Conservation (phyloP, 805 yeast species). For the Jamesozyma jinghongensis region DNA sequence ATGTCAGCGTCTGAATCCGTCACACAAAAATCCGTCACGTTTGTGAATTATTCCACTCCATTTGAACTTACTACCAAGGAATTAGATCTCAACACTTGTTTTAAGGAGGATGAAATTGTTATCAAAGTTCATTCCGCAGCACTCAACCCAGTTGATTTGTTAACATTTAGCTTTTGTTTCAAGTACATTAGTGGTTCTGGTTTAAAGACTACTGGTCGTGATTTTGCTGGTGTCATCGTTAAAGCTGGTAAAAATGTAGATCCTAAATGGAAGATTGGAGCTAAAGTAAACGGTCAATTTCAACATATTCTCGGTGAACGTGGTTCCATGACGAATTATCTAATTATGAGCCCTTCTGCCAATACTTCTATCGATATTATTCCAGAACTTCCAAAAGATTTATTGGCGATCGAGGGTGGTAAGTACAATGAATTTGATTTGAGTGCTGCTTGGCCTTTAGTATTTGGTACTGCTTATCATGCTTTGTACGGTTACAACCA, state of each 20-base stretch:
- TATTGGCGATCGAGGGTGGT: conserved; percentile 31
- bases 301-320: conserved; percentile 16
- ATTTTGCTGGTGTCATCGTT: conserved; percentile 25
- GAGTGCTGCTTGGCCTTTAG: conserved; percentile 52
- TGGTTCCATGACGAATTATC: conserved; percentile 43
- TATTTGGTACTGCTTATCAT: conserved; percentile 51
- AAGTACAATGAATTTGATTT: conserved; percentile 16
- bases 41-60: conserved; percentile 14
- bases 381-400: conserved; percentile 27
- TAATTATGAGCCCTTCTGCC: conserved; percentile 31
- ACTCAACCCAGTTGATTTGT: conserved; percentile 25
- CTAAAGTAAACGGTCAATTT: conserved; percentile 21
- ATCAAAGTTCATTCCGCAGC: conserved; percentile 26
- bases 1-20: conserved; percentile 4
- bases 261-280: conserved; percentile 17
- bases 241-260: conserved; percentile 16
- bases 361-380: conserved; percentile 16
- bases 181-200: conserved; percentile 6
- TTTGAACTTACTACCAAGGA: conserved; percentile 13
- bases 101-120: conserved; percentile 20
- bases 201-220: conserved; percentile 21
- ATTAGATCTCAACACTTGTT: conserved; percentile 21
- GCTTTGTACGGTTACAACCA: conserved; percentile 30
- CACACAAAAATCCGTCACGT: conserved; percentile 20
- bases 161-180: conserved; percentile 11